Conservation (phyloP, 1,284 basidiomycete genomes). For the Kwoniella shivajii region DNA sequence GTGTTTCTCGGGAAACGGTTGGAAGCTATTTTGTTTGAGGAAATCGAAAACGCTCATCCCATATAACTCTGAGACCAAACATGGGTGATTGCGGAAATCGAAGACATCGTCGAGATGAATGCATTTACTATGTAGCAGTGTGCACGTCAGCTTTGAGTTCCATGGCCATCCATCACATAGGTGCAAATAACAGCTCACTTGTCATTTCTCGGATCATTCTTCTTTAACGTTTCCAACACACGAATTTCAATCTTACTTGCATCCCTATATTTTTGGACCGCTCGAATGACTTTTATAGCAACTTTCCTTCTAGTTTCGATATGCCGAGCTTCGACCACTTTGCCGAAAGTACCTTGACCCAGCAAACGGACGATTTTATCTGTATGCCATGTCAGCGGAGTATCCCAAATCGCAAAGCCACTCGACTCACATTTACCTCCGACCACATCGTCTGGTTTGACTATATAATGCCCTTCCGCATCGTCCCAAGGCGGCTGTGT, state of each 20-base stretch:
- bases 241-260: constrained; percentile 98
- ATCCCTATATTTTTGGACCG: constrained; percentile 95
- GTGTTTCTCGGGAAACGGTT: constrained; percentile 91
- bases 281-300: constrained; percentile 98
- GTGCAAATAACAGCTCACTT: constrained; percentile 66
- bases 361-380: constrained; percentile 87
- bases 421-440: constrained; percentile 69
- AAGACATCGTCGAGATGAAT: constrained; percentile 95
- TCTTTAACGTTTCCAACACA: constrained; percentile 87
- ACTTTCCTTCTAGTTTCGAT: constrained; percentile 72
- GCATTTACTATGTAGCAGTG: constrained; percentile 74
- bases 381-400: constrained; percentile 42
- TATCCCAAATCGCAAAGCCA: constrained; percentile 6
- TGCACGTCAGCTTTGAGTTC: not conserved
- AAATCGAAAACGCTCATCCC: constrained; percentile 99
- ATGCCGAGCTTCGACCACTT: constrained; percentile 94
- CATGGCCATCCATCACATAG: not conserved
- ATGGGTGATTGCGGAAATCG: constrained; percentile 97
- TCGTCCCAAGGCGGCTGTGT: constrained; percentile 73
- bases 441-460: constrained; percentile 85
- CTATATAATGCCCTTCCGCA: constrained; percentile 93
- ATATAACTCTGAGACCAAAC: constrained; percentile 92
- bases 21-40: constrained; percentile 95
- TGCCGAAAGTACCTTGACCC: constrained; percentile 98
- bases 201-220: constrained; percentile 83